Conservation (phyloP, 2,329 filamentous ascomycete genomes). For the Calonectria leucothoes region DNA sequence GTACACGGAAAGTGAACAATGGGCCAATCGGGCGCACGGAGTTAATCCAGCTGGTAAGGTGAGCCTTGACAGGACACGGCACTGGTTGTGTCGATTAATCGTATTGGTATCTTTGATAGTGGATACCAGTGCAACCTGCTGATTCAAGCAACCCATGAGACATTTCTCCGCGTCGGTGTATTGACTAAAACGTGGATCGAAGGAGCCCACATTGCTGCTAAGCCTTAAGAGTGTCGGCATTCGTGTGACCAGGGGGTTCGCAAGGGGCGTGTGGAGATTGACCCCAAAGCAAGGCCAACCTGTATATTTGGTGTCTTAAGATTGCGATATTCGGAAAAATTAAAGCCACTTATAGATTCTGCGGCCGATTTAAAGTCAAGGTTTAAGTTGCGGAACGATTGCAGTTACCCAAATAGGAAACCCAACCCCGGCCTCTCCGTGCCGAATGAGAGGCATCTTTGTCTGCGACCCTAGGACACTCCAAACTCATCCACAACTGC, state of each 20-base stretch:
- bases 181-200: not conserved
- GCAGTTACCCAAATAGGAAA: not conserved
- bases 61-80: not conserved
- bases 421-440: not conserved
- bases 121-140: not conserved
- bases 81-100: not conserved
- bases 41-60: not conserved
- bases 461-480: too few relatives aligned
- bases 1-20: not conserved
- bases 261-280: not conserved
- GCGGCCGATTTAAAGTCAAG: not conserved
- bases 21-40: not conserved
- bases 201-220: not conserved
- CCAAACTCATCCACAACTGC: not conserved
- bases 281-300: not conserved
- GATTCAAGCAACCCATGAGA: not conserved
- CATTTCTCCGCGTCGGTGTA: not conserved
- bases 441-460: not conserved
- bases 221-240: not conserved
- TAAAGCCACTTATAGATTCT: not conserved
- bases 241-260: too few relatives aligned
- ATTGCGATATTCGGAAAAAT: not conserved
- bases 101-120: not conserved
- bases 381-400: not conserved
- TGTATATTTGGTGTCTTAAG: not conserved